Percentiles rank a stretch among this genome's conserved stretches.
Conservation (phyloP, 257 asterid genomes). For the Ophiorrhiza pumila region DNA sequence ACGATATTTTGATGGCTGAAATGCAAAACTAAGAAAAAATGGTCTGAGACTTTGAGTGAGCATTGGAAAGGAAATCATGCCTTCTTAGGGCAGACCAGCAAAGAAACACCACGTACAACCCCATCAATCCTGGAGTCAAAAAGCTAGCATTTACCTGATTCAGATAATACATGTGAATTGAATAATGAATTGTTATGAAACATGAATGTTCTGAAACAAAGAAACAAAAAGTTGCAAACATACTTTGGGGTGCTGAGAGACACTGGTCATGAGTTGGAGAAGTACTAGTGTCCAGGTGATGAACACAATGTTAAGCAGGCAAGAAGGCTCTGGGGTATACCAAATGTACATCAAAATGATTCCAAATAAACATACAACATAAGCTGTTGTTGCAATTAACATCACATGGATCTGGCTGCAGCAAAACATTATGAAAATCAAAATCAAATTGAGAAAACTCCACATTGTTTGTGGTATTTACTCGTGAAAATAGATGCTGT, state of each 20-base stretch:
- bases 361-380: constrained; percentile 45
- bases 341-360: constrained; percentile 53
- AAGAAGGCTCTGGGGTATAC: constrained; percentile 50
- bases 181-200: background rate
- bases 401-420: constrained; percentile 50
- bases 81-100: constrained; percentile 64
- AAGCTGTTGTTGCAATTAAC: constrained; percentile 41
- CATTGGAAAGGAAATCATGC: constrained; percentile 13
- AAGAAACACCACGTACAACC: constrained; percentile 48
- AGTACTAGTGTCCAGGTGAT: constrained; percentile 55
- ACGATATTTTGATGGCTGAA: too few species aligned
- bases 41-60: background rate
- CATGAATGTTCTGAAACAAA: background rate
- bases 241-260: constrained; percentile 49
- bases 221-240: constrained; percentile 2
- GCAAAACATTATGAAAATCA: background rate
- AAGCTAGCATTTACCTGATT: constrained; percentile 44
- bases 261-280: constrained; percentile 52
- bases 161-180: background rate
- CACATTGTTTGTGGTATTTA: too few species aligned
- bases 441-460: background rate
- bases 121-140: constrained; percentile 54
- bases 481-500: too few species aligned
- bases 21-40: background rate
- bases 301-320: constrained; percentile 50